Evolutionary conservation across 805 yeast species (phyloP), one percentile per base, ranked within the genome.

Genomic region (Hanseniaspora clermontiae): DNA sequence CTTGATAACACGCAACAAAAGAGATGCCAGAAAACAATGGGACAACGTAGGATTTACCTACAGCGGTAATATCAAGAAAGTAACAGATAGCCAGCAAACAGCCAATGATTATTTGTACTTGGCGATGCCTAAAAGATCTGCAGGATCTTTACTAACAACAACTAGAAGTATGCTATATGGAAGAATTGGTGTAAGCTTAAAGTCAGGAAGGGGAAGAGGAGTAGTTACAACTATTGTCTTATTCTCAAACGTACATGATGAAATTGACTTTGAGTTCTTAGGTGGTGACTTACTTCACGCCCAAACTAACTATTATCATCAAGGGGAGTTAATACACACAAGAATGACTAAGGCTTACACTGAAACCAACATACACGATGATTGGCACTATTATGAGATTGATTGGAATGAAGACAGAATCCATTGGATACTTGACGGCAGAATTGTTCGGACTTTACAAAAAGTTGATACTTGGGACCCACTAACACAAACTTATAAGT

Each of bases 171-270:
- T 90, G 58, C 84, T 95, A 85, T 90, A 86, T 70, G 97, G 97
- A 15, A 83, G 78, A 65, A 77, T 84, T 24, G 69, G 81, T 11
- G 82, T 84, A 47, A 77, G 72, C 42, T 64, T 89, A 66, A 89
- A 83, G 70, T 74, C 93, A 0, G 83, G 95, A 1, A 82, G 81
- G 63, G 78, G 78, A 31, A 72, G 70, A 9, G 97, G 97, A 70
- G 96, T 90, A 17, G 77, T 90, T 52, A 78, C 95, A 6, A 91
- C 96, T 39, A 78, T 83, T 62, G 89, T 89, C 64, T 68, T 87
- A 49, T 83, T 82, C 68, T 86, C 95, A 6, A 84, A 86, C 63
- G 87, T 83, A 46, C 84, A 88, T 72, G 97, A 90, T 72, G 97
- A 91, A 73, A 78, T 90, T 63, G 97, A 91, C 75, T 83, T 72